Conservation (phyloP, 1,139 yeast species). For the Eremothecium cymbalariae region DNA sequence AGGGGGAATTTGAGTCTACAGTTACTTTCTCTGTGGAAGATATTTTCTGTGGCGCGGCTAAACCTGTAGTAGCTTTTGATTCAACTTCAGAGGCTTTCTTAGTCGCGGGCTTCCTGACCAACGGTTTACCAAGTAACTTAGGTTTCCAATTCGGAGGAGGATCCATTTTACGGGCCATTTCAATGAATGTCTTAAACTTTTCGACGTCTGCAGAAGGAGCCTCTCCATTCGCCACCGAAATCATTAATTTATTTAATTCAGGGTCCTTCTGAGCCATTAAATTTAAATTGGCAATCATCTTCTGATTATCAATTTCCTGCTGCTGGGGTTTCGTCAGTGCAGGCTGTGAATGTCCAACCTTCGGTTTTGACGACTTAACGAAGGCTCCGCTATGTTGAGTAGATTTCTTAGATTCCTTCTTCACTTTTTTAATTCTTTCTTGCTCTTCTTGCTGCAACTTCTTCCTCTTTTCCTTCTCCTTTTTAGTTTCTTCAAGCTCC, state of each 20-base stretch:
- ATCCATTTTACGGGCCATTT: conserved; percentile 70
- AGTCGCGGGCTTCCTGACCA: conserved; percentile 13
- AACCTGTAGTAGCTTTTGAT: not conserved
- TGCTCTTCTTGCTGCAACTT: conserved; percentile 19
- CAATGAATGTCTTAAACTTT: conserved; percentile 72
- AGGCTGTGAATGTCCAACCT: conserved; percentile 13
- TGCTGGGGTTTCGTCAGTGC: conserved; percentile 21
- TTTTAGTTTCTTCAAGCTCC: conserved; percentile 15
- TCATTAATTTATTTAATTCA: conserved; percentile 63
- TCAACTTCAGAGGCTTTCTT: conserved; percentile 4
- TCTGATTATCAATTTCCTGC: conserved; percentile 54
- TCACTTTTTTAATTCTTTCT: conserved; percentile 17
- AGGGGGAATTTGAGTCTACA: conserved; percentile 7
- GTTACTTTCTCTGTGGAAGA: conserved; percentile 1
- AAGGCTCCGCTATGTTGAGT: conserved; percentile 4
- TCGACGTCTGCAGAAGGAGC: conserved; percentile 65
- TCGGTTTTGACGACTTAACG: conserved; percentile 6
- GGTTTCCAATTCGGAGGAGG: conserved; percentile 35
- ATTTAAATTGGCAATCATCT: conserved; percentile 77
- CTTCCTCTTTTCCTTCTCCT: conserved; percentile 18
- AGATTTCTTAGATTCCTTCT: conserved; percentile 15
- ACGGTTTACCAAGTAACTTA: conserved; percentile 23
- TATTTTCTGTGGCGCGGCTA: too few relatives aligned
- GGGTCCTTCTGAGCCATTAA: conserved; percentile 70
- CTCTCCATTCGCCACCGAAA: conserved; percentile 70